phyloP scores from a whole-genome alignment of 192 early-diverging fungal genomes.

The Chytriomyces sp. region DNA sequence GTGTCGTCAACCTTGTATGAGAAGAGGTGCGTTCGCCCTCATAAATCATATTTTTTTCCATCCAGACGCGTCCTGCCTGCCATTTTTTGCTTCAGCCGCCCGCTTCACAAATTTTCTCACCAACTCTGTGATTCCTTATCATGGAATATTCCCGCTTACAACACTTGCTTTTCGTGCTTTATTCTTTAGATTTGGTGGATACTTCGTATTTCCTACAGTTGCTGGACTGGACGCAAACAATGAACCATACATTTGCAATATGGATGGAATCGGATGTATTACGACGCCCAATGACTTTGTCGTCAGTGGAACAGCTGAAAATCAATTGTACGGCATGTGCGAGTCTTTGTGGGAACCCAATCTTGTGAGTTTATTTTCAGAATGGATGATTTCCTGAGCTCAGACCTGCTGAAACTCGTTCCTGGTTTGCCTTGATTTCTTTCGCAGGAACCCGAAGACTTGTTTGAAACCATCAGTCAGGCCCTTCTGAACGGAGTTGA shows the following conservation, averaged over 20 bases:
- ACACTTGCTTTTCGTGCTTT: not conserved
- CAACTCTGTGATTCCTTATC: too few relatives aligned
- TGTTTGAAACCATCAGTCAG: conserved; percentile 97
- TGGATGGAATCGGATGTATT: conserved; percentile 95
- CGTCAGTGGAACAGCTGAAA: conserved; percentile 85
- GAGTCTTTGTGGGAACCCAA: conserved; percentile 98
- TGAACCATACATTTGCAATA: conserved; percentile 90
- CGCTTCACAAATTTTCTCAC: too few relatives aligned
- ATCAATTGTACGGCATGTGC: conserved; percentile 94
- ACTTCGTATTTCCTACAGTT: conserved; percentile 93
- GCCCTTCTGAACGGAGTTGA: conserved; percentile 92
- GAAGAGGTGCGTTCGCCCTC: conserved; percentile 59
- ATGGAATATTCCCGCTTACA: too few relatives aligned
- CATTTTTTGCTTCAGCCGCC: conserved; percentile 6
- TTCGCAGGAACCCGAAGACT: conserved; percentile 82
- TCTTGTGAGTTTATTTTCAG: conserved; percentile 63
- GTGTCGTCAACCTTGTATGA: conserved; percentile 97
- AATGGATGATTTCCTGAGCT: too few relatives aligned
- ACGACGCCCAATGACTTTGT: conserved; percentile 94
- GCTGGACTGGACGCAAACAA: conserved; percentile 92
- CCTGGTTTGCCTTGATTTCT: not conserved
- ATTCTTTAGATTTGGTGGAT: conserved; percentile 85
- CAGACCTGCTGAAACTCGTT: too few relatives aligned
- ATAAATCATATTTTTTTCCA: not conserved
- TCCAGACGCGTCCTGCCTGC: not conserved